Base-by-base conservation (phyloP, 805 yeast species). In the Candida gorgasii region DNA sequence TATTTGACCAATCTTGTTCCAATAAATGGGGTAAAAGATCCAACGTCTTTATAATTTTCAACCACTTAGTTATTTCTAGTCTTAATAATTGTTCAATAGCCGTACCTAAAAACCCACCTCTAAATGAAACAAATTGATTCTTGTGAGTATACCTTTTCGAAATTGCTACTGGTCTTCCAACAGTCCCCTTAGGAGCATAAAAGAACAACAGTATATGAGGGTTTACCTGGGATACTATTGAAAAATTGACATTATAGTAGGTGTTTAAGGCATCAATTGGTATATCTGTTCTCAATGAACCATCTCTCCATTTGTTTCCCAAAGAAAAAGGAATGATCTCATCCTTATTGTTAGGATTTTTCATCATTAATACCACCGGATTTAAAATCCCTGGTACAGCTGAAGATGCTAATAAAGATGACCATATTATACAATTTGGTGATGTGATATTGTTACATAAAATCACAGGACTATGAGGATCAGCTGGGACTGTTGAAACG, bases 301-400 rank as follows among this genome's bases (percentile, higher is more conserved):
- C 93, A 62, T 86, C 95, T 51, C 82, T 74, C 86, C 89, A 86
- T 53, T 80, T 82, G 51, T 73, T 79, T 0, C 93, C 93, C 53
- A 85, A 72, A 15, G 86, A 79, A 55, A 82, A 85, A 2, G 95
- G 92, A 2, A 70, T 67, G 5, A 84, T 70, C 24, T 65, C 58
- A 1, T 54, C 54, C 6, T 54, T 55, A 22, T 58, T 62, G n/a
- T 49, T 44, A 2, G 64, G 58, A 28, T 65, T 59, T 53, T 81
- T 81, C 80, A 79, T 82, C 89, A 86, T 83, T 42, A 86, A 62
- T 12, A 84, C 89, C 15, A 86, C 90, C 0, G 95, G 95, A 48
- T 83, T 82, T 43, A 86, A 63, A 11, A 86, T 82, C 0, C 93
- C 93, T 0, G 95, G 95, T 6, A 86, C 93, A 0, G 93, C 93